Percentiles rank a stretch among this genome's conserved stretches.
phyloP scores from a whole-genome alignment of 2,329 filamentous ascomycete species.

The Penicillium brevicompactum region DNA sequence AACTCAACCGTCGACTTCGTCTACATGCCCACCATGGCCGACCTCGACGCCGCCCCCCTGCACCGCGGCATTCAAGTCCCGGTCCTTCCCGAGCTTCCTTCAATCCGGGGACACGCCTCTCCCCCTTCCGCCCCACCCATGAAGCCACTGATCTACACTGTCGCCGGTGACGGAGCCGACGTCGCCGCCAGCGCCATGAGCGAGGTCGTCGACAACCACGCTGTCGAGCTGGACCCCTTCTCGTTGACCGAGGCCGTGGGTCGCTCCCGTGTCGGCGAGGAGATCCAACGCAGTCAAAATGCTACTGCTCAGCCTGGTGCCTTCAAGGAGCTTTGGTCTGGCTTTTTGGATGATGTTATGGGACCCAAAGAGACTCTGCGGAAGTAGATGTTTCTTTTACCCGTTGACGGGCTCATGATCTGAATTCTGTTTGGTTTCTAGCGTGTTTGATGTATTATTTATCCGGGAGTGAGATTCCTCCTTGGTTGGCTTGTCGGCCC shows the following conservation, averaged over 20 bases:
- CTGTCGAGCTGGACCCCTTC: constrained; percentile 59
- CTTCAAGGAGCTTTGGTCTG: constrained; percentile 38
- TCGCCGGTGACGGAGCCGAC: constrained; percentile 45
- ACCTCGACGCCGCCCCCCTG: constrained; percentile 40
- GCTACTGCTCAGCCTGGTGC: constrained; percentile 31
- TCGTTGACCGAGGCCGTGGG: constrained; percentile 55
- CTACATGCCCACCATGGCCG: constrained; percentile 58
- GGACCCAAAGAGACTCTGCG: constrained; percentile 32
- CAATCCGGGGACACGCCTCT: constrained; percentile 29
- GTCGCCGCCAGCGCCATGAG: constrained; percentile 57
- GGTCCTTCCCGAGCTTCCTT: constrained; percentile 48
- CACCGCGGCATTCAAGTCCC: constrained; percentile 51
- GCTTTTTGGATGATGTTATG: constrained; percentile 41
- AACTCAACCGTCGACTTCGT: constrained; percentile 65
- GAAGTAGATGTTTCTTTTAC: constrained; percentile 17
- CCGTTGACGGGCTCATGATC: constrained; percentile 15
- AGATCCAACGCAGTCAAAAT: constrained; percentile 39
- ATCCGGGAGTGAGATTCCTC: constrained; percentile 5
- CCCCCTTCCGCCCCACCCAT: constrained; percentile 41
- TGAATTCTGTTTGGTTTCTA: constrained; percentile 10
- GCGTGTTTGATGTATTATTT: constrained; percentile 25
- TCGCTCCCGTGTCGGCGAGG: constrained; percentile 40
- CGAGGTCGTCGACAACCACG: constrained; percentile 60
- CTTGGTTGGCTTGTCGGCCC: neutral
- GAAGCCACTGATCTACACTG: constrained; percentile 60